phyloP scores from a whole-genome alignment of 1,284 basidiomycete genomes.

The Cryptococcus sp. region DNA sequence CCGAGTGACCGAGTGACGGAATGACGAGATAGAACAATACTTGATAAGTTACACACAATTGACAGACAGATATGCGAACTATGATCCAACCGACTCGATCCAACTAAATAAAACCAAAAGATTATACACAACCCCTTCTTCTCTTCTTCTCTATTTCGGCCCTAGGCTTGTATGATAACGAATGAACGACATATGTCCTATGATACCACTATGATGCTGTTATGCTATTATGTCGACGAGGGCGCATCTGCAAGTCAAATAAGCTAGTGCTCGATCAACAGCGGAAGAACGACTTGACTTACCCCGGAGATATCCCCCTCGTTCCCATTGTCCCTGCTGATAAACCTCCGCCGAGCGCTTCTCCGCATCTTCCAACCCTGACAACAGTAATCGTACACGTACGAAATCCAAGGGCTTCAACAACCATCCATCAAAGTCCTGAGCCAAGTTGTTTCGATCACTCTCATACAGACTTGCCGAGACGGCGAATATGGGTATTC shows the following conservation, averaged over 20 bases:
- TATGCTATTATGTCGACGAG: not conserved
- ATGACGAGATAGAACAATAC: not conserved
- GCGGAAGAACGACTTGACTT: conserved; percentile 3
- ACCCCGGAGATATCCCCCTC: conserved; percentile 65
- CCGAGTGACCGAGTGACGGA: not conserved
- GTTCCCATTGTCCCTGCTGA: conserved; percentile 66
- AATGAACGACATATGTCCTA: too few species aligned
- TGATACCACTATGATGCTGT: too few species aligned
- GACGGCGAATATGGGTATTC: conserved; percentile 81
- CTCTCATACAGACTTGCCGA: conserved; percentile 72
- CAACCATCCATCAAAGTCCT: conserved; percentile 82
- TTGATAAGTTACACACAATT: not conserved
- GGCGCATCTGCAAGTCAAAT: not conserved
- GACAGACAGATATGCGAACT: not conserved
- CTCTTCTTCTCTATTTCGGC: too few species aligned
- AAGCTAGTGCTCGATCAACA: not conserved
- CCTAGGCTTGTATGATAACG: too few species aligned
- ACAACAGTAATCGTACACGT: conserved; percentile 64
- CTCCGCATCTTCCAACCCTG: conserved; percentile 61
- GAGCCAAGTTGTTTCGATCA: conserved; percentile 63
- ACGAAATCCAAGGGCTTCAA: conserved; percentile 79
- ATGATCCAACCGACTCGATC: not conserved
- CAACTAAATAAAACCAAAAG: not conserved
- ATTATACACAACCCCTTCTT: not conserved
- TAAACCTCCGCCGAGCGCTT: conserved; percentile 65